phyloP scores from a whole-genome alignment of 257 asterid species.

The Solanum virginianum region DNA sequence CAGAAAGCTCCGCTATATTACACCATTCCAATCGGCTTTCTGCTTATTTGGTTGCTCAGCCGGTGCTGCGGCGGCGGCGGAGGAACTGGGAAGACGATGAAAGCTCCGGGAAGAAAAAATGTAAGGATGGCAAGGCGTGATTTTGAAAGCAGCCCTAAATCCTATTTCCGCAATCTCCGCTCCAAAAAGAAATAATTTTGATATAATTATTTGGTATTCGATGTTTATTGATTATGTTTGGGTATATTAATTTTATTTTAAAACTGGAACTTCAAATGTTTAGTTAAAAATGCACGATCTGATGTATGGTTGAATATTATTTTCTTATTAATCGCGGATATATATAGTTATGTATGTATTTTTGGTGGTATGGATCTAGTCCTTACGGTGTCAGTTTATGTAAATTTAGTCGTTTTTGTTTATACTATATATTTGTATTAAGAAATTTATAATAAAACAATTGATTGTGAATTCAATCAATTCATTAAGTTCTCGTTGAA shows the following conservation, averaged over 20 bases:
- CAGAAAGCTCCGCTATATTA: not conserved
- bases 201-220: not conserved
- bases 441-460: not conserved
- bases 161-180: slow-evolving; percentile 3
- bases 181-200: not conserved
- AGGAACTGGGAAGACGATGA: slow-evolving; percentile 3
- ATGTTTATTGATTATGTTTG: not conserved
- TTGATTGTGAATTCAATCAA: not conserved
- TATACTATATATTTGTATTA: no score
- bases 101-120: slow-evolving; percentile 14
- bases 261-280: not conserved
- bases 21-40: not conserved
- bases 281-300: no score
- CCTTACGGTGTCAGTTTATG: no score
- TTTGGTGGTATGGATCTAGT: no score
- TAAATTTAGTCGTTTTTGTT: no score
- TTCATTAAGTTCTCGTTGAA: no score
- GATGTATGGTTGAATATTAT: not conserved
- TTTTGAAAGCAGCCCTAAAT: slow-evolving; percentile 7
- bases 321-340: not conserved
- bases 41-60: not conserved
- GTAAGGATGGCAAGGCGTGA: not conserved
- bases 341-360: not conserved
- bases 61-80: not conserved
- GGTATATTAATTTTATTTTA: not conserved